Evolutionary conservation across 257 asterid species (phyloP).

Genomic region (Solanum chiquidenum): DNA sequence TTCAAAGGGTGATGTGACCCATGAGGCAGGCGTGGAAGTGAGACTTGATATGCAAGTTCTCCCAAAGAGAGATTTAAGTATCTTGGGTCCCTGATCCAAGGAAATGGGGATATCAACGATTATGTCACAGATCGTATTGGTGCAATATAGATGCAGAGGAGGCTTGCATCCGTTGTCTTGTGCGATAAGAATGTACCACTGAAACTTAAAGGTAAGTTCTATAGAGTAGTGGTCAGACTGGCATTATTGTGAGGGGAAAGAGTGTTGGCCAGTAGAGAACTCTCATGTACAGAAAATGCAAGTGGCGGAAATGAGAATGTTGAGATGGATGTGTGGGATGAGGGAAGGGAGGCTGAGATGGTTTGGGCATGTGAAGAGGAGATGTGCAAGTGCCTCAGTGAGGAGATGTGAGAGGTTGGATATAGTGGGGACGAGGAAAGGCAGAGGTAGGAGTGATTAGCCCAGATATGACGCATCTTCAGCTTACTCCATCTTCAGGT

Average conservation of each 20-base stretch:
- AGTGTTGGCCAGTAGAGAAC: neutral
- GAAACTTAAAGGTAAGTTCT: neutral
- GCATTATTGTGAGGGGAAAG: neutral
- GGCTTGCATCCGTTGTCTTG: neutral
- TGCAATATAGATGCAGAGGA: neutral
- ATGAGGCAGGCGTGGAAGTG: neutral
- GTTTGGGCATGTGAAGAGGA: neutral
- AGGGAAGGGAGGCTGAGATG: neutral
- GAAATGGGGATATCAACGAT: neutral
- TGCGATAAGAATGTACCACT: neutral
- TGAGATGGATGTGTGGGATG: neutral
- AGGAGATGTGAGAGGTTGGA: neutral
- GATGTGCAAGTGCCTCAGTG: neutral
- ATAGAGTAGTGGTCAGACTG: neutral
- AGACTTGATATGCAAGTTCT: neutral
- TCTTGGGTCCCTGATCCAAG: neutral
- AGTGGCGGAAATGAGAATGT: neutral
- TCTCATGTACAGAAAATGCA: neutral
- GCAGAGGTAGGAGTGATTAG: neutral
- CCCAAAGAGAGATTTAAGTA: neutral
- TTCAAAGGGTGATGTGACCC: neutral
- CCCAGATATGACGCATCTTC: neutral
- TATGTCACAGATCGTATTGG: neutral
- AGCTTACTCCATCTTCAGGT: neutral
- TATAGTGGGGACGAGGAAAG: neutral